Conservation (phyloP, 148 eudicot genomes). For the Simmondsia chinensis region DNA sequence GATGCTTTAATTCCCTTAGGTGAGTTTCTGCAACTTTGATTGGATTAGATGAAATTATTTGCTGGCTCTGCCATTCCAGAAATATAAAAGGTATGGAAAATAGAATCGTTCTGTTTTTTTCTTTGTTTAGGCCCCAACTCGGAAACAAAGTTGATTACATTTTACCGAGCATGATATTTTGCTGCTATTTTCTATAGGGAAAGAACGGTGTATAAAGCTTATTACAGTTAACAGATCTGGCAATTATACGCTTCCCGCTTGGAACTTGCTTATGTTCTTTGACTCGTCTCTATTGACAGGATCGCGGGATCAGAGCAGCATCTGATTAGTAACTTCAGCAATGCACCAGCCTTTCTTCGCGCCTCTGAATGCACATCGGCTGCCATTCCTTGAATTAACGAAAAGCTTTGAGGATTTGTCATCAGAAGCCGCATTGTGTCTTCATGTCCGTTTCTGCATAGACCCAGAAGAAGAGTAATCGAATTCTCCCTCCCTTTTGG, state of each 20-base stretch:
- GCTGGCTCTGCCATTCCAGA: too few relatives aligned
- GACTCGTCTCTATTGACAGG: constrained; percentile 11
- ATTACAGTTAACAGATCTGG: not conserved
- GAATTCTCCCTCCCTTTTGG: constrained; percentile 46
- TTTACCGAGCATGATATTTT: too few relatives aligned
- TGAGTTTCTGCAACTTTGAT: too few relatives aligned
- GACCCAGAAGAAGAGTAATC: constrained; percentile 36
- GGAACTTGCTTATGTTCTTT: not conserved
- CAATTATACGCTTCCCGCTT: not conserved
- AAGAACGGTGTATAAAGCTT: not conserved
- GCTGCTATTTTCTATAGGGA: too few relatives aligned
- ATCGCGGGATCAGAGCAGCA: constrained; percentile 29
- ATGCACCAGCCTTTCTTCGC: constrained; percentile 45
- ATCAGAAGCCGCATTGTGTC: constrained; percentile 41
- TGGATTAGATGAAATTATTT: too few relatives aligned
- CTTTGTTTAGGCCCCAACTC: too few relatives aligned
- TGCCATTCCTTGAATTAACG: constrained; percentile 37
- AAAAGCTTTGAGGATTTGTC: constrained; percentile 41
- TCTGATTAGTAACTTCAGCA: constrained; percentile 46
- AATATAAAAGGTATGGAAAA: too few relatives aligned
- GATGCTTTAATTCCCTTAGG: too few relatives aligned
- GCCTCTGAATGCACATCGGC: constrained; percentile 40
- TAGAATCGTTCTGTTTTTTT: too few relatives aligned
- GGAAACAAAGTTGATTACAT: too few relatives aligned
- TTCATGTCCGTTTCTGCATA: constrained; percentile 42